phyloP scores from a whole-genome alignment of 208 protist genomes.

The Naegleria lovaniensis region DNA sequence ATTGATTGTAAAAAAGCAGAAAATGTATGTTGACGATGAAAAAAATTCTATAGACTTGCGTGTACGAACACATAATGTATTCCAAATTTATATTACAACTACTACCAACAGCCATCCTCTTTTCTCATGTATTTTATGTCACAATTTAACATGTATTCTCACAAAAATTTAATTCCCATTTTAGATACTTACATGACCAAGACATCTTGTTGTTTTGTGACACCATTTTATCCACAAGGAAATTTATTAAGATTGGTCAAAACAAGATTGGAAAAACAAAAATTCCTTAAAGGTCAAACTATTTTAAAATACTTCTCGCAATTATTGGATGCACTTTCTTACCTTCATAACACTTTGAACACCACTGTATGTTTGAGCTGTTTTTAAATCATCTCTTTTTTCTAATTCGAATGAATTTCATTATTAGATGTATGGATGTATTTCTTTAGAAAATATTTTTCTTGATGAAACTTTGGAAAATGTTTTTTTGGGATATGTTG shows the following conservation, averaged over 20 bases:
- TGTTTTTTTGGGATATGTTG: neutral
- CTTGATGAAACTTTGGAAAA: neutral
- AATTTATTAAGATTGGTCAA: neutral
- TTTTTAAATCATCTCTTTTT: too few relatives aligned
- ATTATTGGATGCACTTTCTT: neutral
- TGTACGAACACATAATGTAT: too few relatives aligned
- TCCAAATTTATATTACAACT: neutral
- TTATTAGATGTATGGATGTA: neutral
- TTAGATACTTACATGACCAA: neutral
- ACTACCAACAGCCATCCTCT: neutral
- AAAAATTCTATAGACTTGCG: too few relatives aligned
- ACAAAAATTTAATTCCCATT: neutral
- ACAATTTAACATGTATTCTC: neutral
- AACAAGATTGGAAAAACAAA: neutral
- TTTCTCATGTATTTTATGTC: neutral
- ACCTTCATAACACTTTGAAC: neutral
- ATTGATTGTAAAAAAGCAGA: neutral
- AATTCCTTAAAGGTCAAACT: neutral
- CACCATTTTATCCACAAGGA: neutral
- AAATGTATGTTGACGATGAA: neutral
- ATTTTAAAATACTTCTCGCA: neutral
- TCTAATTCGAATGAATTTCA: too few relatives aligned
- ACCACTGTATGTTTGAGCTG: neutral
- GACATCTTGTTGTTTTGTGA: neutral
- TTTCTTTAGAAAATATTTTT: neutral